These are phyloP conservation scores for Cystobasidium sp. DNA, from an alignment of 1,284 basidiomycete species.

Conservation along the genomic window DNA sequence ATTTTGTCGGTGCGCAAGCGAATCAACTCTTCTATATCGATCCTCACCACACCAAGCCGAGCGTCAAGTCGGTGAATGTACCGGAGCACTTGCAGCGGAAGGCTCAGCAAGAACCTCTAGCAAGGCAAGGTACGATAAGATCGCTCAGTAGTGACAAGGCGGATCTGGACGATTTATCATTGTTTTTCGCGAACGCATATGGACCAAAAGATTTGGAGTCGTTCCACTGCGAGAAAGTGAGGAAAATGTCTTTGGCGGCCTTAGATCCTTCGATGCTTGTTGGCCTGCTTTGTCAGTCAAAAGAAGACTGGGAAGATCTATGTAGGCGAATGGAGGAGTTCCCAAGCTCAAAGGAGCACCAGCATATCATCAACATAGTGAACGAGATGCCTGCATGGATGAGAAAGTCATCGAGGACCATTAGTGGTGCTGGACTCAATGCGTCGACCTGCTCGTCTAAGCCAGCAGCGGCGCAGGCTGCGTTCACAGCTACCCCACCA, in stretches of 20 bases:
- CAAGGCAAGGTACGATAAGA: neutral
- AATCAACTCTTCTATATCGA: slow-evolving; percentile 93
- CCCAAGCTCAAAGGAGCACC: slow-evolving; percentile 14
- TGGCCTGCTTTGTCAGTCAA: slow-evolving; percentile 83
- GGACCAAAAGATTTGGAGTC: slow-evolving; percentile 71
- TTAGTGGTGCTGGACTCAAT: slow-evolving; percentile 27
- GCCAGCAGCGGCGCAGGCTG: neutral
- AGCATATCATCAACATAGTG: slow-evolving; percentile 34
- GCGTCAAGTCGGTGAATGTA: slow-evolving; percentile 60
- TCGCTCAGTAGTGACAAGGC: slow-evolving; percentile 41
- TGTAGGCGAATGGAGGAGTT: slow-evolving; percentile 62
- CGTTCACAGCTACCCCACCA: neutral
- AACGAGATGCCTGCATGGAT: slow-evolving; percentile 44
- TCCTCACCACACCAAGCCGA: slow-evolving; percentile 84
- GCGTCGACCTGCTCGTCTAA: neutral
- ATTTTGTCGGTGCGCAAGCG: slow-evolving; percentile 91
- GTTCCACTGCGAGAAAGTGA: slow-evolving; percentile 90
- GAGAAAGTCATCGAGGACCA: slow-evolving; percentile 28
- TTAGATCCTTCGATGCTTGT: slow-evolving; percentile 96
- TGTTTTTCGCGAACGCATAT: slow-evolving; percentile 70
- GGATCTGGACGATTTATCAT: slow-evolving; percentile 56
- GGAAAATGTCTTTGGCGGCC: slow-evolving; percentile 88
- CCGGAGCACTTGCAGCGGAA: slow-evolving; percentile 30
- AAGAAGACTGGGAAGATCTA: slow-evolving; percentile 83
- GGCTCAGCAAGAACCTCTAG: slow-evolving; percentile 20